Base-by-base conservation (phyloP, 1,284 basidiomycete species). In the Rhodotorula glutinis region DNA sequence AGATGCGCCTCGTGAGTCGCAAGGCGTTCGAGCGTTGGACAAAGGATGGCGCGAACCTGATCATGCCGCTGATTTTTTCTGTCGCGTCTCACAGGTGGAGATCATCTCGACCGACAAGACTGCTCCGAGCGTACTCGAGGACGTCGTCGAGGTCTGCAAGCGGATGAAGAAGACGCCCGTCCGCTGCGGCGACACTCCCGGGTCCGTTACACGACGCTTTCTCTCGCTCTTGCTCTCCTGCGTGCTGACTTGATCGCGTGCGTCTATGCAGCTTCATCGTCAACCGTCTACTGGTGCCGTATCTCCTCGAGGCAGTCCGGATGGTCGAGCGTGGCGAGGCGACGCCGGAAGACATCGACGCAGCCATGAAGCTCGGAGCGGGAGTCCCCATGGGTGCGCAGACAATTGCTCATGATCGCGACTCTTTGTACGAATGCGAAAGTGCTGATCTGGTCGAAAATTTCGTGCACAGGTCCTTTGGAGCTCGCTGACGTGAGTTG, bases 301-400 rank as follows among this genome's bases (percentile, higher is more conserved):
- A 83, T 76, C 79, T 83, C 77, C 81, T 84, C 68, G 84, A 85
- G 75, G 82, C 83, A 1, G 82, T 84, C 62, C 77, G 83, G 46
- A 83, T 85, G 80, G 79, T 84, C 27, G 84, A 85, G 75, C 79
- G 84, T 41, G 83, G 83, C 21, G 84, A 85, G 61, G 84, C 84
- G 1, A 81, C 82, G 14, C 77, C 82, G 19, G 80, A 83, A 76
- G 84, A 85, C 76, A 80, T 85, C 64, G 84, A 85, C 76, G 81
- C 79, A 17, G 84, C 84, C 46, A 85, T 85, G 84, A 83, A 84
- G 77, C 79, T 85, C 33, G 84, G 84, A 40, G 83, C 83, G 21
- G 84, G 84, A 2, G 59, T 73, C 10, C 72, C 72, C 1, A 73
- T 73, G 72, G 72, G 71, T 72, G 30, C 43, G 67, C 56, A 11